Evolutionary conservation across 495 filamentous ascomycete species (phyloP).

Genomic region (Thermothielavioides terrestris): DNA sequence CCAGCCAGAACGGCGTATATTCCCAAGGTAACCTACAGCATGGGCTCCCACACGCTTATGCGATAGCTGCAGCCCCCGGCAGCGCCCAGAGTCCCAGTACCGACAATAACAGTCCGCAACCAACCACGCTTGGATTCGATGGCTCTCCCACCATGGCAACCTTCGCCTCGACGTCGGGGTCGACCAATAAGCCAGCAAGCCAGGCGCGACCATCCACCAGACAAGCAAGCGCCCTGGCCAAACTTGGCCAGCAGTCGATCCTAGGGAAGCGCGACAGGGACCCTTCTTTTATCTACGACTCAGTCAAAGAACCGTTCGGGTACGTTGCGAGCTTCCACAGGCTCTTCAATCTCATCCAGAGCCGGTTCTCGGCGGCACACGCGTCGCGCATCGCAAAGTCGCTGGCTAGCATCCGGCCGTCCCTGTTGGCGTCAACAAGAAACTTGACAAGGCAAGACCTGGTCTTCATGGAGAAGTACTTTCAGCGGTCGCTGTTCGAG

Average conservation of each 20-base stretch:
- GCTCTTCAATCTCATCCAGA: slow-evolving; percentile 70
- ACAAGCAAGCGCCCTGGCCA: slow-evolving; percentile 29
- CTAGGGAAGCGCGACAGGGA: slow-evolving; percentile 51
- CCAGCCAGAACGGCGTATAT: slow-evolving; percentile 31
- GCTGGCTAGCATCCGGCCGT: slow-evolving; percentile 80
- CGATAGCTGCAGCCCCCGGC: slow-evolving; percentile 40
- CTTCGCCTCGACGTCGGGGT: slow-evolving; percentile 23
- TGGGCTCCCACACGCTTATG: slow-evolving; percentile 43
- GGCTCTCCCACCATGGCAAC: slow-evolving; percentile 37
- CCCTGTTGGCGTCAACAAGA: slow-evolving; percentile 81
- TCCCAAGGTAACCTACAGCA: slow-evolving; percentile 43
- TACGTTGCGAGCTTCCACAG: slow-evolving; percentile 87
- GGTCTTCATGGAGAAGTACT: slow-evolving; percentile 94
- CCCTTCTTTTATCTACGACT: slow-evolving; percentile 77
- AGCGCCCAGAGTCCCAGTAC: slow-evolving; percentile 43
- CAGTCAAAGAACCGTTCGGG: slow-evolving; percentile 79
- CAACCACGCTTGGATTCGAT: slow-evolving; percentile 37
- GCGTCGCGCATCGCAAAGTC: slow-evolving; percentile 74
- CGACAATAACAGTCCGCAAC: slow-evolving; percentile 43
- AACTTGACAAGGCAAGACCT: slow-evolving; percentile 78
- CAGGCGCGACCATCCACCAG: slow-evolving; percentile 31
- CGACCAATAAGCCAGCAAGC: slow-evolving; percentile 19
- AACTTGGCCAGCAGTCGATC: slow-evolving; percentile 40
- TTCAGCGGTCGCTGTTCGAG: slow-evolving; percentile 85
- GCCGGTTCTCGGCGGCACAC: slow-evolving; percentile 61